Base-by-base conservation (phyloP, 768 basidiomycete species). In the Astraeus odoratus region DNA sequence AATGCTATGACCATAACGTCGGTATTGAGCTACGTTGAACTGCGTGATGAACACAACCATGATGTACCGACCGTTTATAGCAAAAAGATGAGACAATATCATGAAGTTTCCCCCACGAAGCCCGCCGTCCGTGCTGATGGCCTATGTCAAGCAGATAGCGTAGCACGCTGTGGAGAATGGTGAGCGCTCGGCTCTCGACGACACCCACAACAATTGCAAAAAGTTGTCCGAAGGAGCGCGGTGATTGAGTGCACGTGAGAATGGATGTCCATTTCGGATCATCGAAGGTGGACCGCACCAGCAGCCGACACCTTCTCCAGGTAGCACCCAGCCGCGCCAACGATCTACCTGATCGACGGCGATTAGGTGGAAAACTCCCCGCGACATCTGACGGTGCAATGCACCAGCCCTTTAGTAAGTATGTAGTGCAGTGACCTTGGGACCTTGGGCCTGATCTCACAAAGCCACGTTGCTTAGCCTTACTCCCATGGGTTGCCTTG, bases 61-160 rank as follows among this genome's bases (percentile, higher is more conserved):
- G 42, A 35, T 36, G 33, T 25, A 49, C 56, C 12, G 29, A 57
- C 58, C 51, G 13, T 39, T 38, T 57, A 34, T 43, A 38, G 18
- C 30, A 40, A 30, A 30, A 30, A 1, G 7, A 16, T 25, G 34
- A 19, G n/a, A 31, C 15, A 19, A n/a, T 12, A 40, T 30, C 46
- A 46, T 52, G 22, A 34, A 41, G 1, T 9, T 46, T 35, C 23
- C 13, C 18, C 20, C 22, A 10, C 20, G 15, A 20, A 24, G 22
- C 37, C 37, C 16, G 7, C 37, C 15, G 37, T 13, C 7, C 2
- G 20, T 1, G 19, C 20, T 18, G 20, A 22, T 13, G 13, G 13
- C 27, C 30, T 10, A 12, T 31, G 30, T 29, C 27, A 12, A n/a
- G 30, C 30, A n/a, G 30, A 39, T n/a, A 22, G 12, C 9, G 23